Evolutionary conservation across 208 protist genomes (phyloP).

Genomic region (Herpetomonas tarakana): DNA sequence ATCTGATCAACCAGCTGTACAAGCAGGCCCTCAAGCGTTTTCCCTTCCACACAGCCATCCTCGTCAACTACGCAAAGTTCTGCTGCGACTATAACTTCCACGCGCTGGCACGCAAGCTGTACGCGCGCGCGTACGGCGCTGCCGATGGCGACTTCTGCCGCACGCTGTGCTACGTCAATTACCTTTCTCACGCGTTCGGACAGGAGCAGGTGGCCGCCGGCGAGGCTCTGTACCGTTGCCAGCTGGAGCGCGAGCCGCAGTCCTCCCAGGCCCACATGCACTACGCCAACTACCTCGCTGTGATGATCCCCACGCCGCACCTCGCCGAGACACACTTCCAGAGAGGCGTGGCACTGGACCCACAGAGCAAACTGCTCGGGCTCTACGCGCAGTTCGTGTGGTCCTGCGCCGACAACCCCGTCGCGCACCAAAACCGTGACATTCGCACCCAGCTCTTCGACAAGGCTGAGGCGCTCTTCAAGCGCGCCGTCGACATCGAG

Average conservation of each 20-base stretch:
- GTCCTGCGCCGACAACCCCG: constrained; percentile 36
- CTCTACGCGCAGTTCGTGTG: constrained; percentile 68
- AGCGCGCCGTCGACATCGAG: constrained; percentile 31
- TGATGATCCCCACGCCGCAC: constrained; percentile 53
- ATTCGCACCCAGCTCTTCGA: constrained; percentile 38
- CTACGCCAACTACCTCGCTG: constrained; percentile 72
- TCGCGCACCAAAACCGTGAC: constrained; percentile 24
- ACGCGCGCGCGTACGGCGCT: constrained; percentile 50
- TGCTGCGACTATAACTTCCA: constrained; percentile 54
- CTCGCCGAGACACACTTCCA: constrained; percentile 55
- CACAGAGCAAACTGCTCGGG: constrained; percentile 33
- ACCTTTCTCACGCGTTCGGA: constrained; percentile 41
- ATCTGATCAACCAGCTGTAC: constrained; percentile 68
- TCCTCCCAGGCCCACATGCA: constrained; percentile 30
- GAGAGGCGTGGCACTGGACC: constrained; percentile 46
- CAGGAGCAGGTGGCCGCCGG: constrained; percentile 29
- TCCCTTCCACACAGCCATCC: constrained; percentile 45
- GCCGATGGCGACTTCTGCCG: constrained; percentile 49
- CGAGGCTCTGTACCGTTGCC: constrained; percentile 47
- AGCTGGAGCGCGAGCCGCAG: constrained; percentile 33
- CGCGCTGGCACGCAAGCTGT: constrained; percentile 64
- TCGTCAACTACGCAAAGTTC: constrained; percentile 80
- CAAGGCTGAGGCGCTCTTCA: constrained; percentile 51
- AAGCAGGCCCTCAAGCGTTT: constrained; percentile 51
- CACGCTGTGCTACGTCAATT: constrained; percentile 75